Conservation (phyloP, 495 filamentous ascomycete species). For the Hyaloscypha finlandica region DNA sequence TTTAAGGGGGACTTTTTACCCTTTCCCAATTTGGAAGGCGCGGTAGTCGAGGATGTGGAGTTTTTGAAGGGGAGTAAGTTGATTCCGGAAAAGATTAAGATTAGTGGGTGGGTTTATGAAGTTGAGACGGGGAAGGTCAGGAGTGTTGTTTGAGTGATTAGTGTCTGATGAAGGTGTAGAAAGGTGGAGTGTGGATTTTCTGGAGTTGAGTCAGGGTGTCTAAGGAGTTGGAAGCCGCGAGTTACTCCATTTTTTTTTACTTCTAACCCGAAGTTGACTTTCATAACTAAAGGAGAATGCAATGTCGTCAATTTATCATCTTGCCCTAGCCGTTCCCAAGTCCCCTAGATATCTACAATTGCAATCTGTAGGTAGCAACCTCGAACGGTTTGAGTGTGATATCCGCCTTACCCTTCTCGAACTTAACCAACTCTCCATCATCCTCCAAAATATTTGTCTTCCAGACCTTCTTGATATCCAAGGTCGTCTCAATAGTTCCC, state of each 20-base stretch:
- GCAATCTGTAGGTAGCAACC: slow-evolving; percentile 80
- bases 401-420: slow-evolving; percentile 51
- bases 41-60: slow-evolving; percentile 66
- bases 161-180: not conserved
- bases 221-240: slow-evolving; percentile 2
- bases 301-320: not conserved
- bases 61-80: slow-evolving; percentile 60
- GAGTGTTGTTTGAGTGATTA: slow-evolving; percentile 23
- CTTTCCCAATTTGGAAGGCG: slow-evolving; percentile 63
- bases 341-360: slow-evolving; percentile 51
- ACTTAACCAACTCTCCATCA: slow-evolving; percentile 58
- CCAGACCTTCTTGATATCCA: slow-evolving; percentile 72
- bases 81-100: slow-evolving; percentile 55
- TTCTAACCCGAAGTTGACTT: not conserved
- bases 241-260: not conserved
- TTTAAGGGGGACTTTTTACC: slow-evolving; percentile 59
- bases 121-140: slow-evolving; percentile 74
- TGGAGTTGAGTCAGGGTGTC: not conserved
- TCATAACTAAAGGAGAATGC: not conserved
- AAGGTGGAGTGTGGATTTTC: not conserved
- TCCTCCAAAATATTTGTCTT: slow-evolving; percentile 83
- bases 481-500: slow-evolving; percentile 62
- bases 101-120: slow-evolving; percentile 81
- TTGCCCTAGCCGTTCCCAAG: not conserved
- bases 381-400: slow-evolving; percentile 85